Base-by-base conservation (phyloP, 2,329 filamentous ascomycete species). In the Trichoderma koningii region DNA sequence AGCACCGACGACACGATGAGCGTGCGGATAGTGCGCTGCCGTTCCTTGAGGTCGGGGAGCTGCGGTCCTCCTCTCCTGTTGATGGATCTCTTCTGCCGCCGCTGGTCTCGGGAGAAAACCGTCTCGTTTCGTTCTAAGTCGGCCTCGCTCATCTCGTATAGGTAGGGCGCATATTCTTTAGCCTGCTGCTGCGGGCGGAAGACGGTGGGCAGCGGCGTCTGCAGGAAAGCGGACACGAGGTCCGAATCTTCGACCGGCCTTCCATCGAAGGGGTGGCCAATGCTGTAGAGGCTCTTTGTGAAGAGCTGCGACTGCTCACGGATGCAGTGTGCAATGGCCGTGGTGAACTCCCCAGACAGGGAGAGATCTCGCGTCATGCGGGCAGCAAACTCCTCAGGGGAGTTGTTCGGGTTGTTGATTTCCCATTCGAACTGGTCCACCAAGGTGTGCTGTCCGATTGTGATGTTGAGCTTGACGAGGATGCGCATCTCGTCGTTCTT, bases 401-500 rank as follows among this genome's bases (percentile, higher is more conserved):
- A 96, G 76, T 99, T 99, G 63, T 89, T 81, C 0, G 93, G 90
- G 75, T 97, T 96, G 78, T 98, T 98, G 75, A 98, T 93, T 71
- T 99, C 95, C 95, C 95, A 99, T 77, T 99, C 95, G 68, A 99
- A 98, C 75, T 98, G 95, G 73, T 99, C 95, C 42, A 97, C 89
- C 28, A 99, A 82, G 0, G 93, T 98, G 73, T 96, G 92, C 68
- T 92, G 90, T 47, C 94, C 95, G 73, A 99, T 97, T 7, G 95
- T 98, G 73, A 99, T 97, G 77, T 98, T 97, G 57, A 99, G 83
- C 77, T 97, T 98, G 77, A 99, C 87, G 50, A 96, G 81, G 70
- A 99, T 91, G 57, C 95, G 90, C 94, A 99, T 97, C 80, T 99
- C 95, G 75, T 99, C 95, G 74, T 99, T 97, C 78, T 98, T 98